Base-by-base conservation (phyloP, 2,329 filamentous ascomycete genomes). In the Colletotrichum sp. region DNA sequence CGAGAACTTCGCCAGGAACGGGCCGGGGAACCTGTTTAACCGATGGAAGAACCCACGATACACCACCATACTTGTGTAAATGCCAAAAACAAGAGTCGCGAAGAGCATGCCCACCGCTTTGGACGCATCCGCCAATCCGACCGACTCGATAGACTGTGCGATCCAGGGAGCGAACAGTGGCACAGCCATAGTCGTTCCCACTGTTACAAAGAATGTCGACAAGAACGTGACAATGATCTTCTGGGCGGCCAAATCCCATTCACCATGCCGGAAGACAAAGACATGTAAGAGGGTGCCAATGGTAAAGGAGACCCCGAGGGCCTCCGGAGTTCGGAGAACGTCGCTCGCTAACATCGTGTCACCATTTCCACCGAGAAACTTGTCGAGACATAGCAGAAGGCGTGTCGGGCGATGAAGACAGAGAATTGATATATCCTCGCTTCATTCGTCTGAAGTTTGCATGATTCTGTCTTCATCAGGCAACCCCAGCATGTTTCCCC, bases 11-110 rank as follows among this genome's bases (percentile, higher is more conserved):
- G 80, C 81, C 10, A 65, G 10, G 21, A 83, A 80, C 0, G 81
- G 82, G 0, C 81, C 82, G 0, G 81, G 79, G n/a, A 82, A 83
- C 6, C 69, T 64, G 6, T 78, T 76, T 24, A 83, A 36, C 1
- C 78, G 77, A 32, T 83, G 81, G 16, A 83, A 80, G 2, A 73
- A 44, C 2, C 72, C 76, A 15, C 80, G 76, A 55, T 81, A 81
- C 4, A 70, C 32, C 4, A 78, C 21, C 18, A 81, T 76, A 62
- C 80, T 81, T 18, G 26, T 60, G 60, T 68, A 78, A 24, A 80
- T 62, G 4, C 78, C 80, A 0, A 59, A 30, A 10, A 76, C 12
- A 21, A 74, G 68, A 5, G 39, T 39, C 3, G 36, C 71, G 5
- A 71, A 63, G 3, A 70, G 12, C 1, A 65, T 21, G 2, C n/a